Evolutionary conservation across 345 rosid species (phyloP), one percentile per base, ranked within the genome.

Genomic region (Murraya paniculata): DNA sequence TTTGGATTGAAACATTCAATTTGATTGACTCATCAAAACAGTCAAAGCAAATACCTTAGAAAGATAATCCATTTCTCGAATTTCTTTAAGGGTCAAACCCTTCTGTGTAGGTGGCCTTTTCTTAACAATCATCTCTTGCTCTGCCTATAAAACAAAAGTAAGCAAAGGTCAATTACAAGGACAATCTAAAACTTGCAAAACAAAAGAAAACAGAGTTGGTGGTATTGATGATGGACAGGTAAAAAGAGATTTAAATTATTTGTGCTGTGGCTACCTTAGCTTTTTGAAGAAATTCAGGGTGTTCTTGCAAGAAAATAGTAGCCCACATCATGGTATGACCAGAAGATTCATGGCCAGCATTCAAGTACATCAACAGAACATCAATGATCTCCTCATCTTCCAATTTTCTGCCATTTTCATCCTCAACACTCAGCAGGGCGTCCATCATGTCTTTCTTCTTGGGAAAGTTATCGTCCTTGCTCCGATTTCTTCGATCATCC

Each of bases 321-420:
- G 97, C 89, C 98, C 98, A 91, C 93, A 93, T 95, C 3, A 83
- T 90, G 78, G 89, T 87, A 74, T 95, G 98, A 25, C 90, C 98
- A 1, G 98, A 93, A 64, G 98, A 95, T 85, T 95, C 98, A 69
- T 95, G 97, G 70, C 97, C 97, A 0, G 97, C 98, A 84, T 93
- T 91, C 72, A 95, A 85, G 82, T 95, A 95, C 97, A 92, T 93
- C 45, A 95, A 24, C 66, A 91, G 74, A 39, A 95, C 62, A 66
- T 95, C 98, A n/a, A 95, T 89, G 79, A 95, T 92, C 45, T 95
- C 97, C 71, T 91, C 90, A 0, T 95, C 89, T 0, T 76, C 80
- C 75, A 95, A 81, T 81, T 73, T 85, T 78, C 90, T 84, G 25
- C 97, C 95, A 5, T 89, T 88, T 68, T 90, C 98, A 77, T 93